Evolutionary conservation across 2,329 filamentous ascomycete genomes (phyloP).

Genomic region (Coniochaeta sp.): DNA sequence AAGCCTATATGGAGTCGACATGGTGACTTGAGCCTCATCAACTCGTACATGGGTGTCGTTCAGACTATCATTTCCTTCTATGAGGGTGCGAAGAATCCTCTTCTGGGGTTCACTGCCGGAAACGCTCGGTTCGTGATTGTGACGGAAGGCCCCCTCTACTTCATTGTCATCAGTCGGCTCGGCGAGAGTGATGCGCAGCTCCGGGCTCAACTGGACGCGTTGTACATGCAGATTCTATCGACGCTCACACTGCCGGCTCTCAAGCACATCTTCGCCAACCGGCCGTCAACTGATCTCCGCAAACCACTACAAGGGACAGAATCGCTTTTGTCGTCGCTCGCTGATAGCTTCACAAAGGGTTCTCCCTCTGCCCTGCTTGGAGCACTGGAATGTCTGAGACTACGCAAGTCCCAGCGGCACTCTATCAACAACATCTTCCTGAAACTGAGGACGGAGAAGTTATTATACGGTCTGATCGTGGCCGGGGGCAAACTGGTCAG

Average conservation of each 20-base stretch:
- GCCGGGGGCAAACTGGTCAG: constrained; percentile 90
- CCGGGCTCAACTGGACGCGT: constrained; percentile 76
- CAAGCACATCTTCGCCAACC: constrained; percentile 77
- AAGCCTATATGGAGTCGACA: constrained; percentile 97
- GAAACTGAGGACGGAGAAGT: constrained; percentile 65
- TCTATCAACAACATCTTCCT: constrained; percentile 82
- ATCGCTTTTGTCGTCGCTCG: constrained; percentile 79
- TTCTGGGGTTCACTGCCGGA: constrained; percentile 82
- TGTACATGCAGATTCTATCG: constrained; percentile 98
- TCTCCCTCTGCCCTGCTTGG: constrained; percentile 85
- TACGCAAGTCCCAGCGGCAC: constrained; percentile 81
- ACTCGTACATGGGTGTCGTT: constrained; percentile 88
- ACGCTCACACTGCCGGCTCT: constrained; percentile 86
- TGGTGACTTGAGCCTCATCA: constrained; percentile 82
- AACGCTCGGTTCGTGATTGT: constrained; percentile 78
- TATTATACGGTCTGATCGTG: constrained; percentile 90
- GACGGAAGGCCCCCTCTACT: constrained; percentile 79
- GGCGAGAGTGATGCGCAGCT: constrained; percentile 90
- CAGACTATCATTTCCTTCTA: constrained; percentile 99
- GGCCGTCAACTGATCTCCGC: constrained; percentile 89
- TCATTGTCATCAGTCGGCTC: constrained; percentile 87
- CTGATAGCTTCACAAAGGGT: constrained; percentile 89
- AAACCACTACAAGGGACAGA: constrained; percentile 89
- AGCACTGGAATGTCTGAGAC: constrained; percentile 84
- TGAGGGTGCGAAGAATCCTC: constrained; percentile 67